Percentiles rank a stretch among this genome's conserved stretches.
Evolutionary conservation across 2,329 filamentous ascomycete genomes (phyloP).

Genomic region (Aspergillus texensis): DNA sequence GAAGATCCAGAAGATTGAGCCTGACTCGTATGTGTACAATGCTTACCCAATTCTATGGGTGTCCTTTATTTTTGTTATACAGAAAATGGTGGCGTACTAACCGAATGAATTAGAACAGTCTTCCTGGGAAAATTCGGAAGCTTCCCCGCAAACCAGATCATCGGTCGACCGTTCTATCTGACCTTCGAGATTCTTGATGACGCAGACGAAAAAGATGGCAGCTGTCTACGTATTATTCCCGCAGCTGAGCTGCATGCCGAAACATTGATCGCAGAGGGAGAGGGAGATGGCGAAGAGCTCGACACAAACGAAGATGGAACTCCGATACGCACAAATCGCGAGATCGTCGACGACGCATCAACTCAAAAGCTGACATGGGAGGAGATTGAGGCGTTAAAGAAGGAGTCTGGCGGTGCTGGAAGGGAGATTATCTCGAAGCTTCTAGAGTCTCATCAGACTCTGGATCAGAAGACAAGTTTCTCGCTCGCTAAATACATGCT

Average conservation of each 20-base stretch:
- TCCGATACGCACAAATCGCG: slow-evolving; percentile 63
- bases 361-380: slow-evolving; percentile 75
- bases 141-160: slow-evolving; percentile 84
- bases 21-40: slow-evolving; percentile 63
- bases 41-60: slow-evolving; percentile 14
- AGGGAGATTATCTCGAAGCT: slow-evolving; percentile 92
- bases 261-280: slow-evolving; percentile 58
- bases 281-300: slow-evolving; percentile 40
- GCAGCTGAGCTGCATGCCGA: slow-evolving; percentile 83
- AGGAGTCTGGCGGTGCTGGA: slow-evolving; percentile 74
- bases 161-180: slow-evolving; percentile 87
- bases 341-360: slow-evolving; percentile 64
- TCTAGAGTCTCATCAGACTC: slow-evolving; percentile 80
- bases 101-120: slow-evolving; percentile 64
- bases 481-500: slow-evolving; percentile 95
- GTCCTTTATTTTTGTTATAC: slow-evolving; percentile 9
- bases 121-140: slow-evolving; percentile 90
- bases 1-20: slow-evolving; percentile 61
- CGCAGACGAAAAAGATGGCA: slow-evolving; percentile 64
- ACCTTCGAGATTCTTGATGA: slow-evolving; percentile 88
- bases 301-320: slow-evolving; percentile 41
- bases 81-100: slow-evolving; percentile 8
- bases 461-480: slow-evolving; percentile 93
- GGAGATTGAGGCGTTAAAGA: slow-evolving; percentile 73
- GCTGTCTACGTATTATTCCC: slow-evolving; percentile 73